Evolutionary conservation across 176 grass and related monocot species (phyloP), one percentile per base, ranked within the genome.

Genomic region (Puccinellia tenuiflora): DNA sequence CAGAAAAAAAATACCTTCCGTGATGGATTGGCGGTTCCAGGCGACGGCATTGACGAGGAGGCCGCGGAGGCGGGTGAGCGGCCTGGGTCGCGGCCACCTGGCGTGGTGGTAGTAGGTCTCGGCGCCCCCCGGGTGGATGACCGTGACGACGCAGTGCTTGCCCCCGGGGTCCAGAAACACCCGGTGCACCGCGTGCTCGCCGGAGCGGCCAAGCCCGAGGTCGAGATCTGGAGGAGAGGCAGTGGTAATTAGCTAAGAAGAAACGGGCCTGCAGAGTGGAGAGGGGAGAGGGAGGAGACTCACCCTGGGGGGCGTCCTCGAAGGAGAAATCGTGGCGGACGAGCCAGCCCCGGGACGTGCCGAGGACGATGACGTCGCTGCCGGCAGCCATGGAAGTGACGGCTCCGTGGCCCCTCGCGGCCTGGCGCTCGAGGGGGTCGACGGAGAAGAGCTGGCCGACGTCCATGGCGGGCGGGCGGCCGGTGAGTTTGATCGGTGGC

Each of bases 21-120:
- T 95, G 85, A 98, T 98, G 81, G 87, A 86, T 62, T 95, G 96
- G 22, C 93, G 90, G 43, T 98, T 98, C 96, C 96, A 98, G 45
- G 87, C 89, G 31, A 98, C 89, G 26, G 92, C 88, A 87, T 98
- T 95, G 85, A 98, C 91, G 24, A 95, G 84, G 24, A 90, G 51
- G 46, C 92, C 92, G 2, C 82, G 90, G 79, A 98, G 92, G 29
- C 93, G 91, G 63, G 86, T 77, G 34, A 98, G 80, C 22, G 26
- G 22, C 91, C 72, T 98, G 29, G 96, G 91, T 7, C 90, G 88
- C 53, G 89, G 85, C 96, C 96, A 98, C 77, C 94, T 91, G 17
- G 89, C 96, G 68, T 98, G 96, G 90, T 88, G 94, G 82, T 98
- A 98, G 62, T 90, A 98, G 26, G 96, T 98, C 85, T 98, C 96